These are phyloP conservation scores for Sesbania bispinosa DNA, from an alignment of 306 rosid species.

Conservation along the genomic window DNA sequence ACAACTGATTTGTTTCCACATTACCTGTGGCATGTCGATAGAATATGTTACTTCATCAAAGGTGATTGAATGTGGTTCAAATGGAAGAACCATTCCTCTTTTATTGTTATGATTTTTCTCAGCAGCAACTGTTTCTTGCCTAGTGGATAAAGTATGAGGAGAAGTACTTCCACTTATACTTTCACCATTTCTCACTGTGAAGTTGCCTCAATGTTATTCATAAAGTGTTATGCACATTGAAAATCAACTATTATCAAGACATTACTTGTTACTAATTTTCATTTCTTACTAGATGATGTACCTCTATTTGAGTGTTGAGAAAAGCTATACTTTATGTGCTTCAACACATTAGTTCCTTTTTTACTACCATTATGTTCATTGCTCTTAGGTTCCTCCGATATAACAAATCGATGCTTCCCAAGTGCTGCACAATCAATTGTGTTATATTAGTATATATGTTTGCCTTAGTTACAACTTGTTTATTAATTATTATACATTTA, in stretches of 20 bases:
- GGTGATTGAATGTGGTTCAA: conserved; percentile 41
- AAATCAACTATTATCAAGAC: neutral
- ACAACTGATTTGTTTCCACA: neutral
- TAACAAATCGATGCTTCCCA: conserved; percentile 37
- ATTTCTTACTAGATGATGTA: conserved; percentile 18
- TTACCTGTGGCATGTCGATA: conserved; percentile 48
- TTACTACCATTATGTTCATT: conserved; percentile 25
- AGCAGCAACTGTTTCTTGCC: neutral
- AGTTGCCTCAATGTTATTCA: conserved; percentile 8
- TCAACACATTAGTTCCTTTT: too few species aligned
- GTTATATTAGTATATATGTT: neutral
- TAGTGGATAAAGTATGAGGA: neutral
- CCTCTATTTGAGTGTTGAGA: conserved; percentile 38
- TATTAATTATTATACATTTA: neutral
- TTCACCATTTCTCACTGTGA: conserved; percentile 27
- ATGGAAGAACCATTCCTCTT: conserved; percentile 56
- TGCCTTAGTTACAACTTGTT: neutral
- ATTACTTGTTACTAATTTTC: neutral
- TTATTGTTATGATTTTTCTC: conserved; percentile 21
- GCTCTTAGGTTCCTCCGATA: conserved; percentile 35
- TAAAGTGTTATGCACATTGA: neutral
- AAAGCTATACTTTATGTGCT: conserved; percentile 14
- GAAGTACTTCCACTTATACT: conserved; percentile 17
- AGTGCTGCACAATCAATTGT: conserved; percentile 37
- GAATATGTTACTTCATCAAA: conserved; percentile 49